These are phyloP conservation scores for Thermochaetoides thermophila DNA, from an alignment of 495 filamentous ascomycete species.

Conservation along the genomic window DNA sequence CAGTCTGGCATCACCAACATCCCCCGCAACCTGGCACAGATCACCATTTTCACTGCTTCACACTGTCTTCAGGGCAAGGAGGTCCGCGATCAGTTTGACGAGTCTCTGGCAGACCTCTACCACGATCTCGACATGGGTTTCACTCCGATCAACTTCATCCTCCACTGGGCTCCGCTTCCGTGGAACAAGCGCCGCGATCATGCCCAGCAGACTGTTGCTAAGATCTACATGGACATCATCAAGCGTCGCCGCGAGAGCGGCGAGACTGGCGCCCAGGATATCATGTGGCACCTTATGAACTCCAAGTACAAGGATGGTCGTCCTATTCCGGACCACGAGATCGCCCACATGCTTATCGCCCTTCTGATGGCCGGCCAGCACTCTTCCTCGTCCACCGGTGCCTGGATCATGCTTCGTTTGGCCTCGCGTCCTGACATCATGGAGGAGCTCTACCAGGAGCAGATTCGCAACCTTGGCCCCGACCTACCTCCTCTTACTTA, in stretches of 20 bases:
- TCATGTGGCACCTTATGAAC: conserved; percentile 74
- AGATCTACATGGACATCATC: conserved; percentile 68
- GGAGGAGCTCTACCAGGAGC: conserved; percentile 65
- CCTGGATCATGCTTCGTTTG: conserved; percentile 71
- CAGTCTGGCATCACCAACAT: conserved; percentile 50
- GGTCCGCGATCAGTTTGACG: conserved; percentile 60
- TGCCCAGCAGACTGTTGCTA: conserved; percentile 59
- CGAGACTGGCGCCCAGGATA: conserved; percentile 44
- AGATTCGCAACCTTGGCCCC: conserved; percentile 44
- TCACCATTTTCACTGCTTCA: conserved; percentile 75
- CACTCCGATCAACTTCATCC: conserved; percentile 68
- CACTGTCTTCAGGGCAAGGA: conserved; percentile 70
- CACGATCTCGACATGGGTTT: conserved; percentile 81
- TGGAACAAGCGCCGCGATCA: conserved; percentile 66
- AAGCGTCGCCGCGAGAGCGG: conserved; percentile 40
- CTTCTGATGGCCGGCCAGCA: conserved; percentile 84
- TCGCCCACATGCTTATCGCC: conserved; percentile 87
- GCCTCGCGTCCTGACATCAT: conserved; percentile 57
- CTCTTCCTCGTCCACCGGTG: conserved; percentile 65
- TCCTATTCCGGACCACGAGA: conserved; percentile 58
- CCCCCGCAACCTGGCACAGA: conserved; percentile 56
- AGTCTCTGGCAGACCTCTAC: conserved; percentile 57
- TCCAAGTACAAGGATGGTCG: conserved; percentile 61
- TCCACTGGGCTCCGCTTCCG: conserved; percentile 76
- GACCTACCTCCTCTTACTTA: conserved; percentile 50